These are phyloP conservation scores for Vitis riparia DNA, from an alignment of 164 flowering plant species.

Conservation along the genomic window DNA sequence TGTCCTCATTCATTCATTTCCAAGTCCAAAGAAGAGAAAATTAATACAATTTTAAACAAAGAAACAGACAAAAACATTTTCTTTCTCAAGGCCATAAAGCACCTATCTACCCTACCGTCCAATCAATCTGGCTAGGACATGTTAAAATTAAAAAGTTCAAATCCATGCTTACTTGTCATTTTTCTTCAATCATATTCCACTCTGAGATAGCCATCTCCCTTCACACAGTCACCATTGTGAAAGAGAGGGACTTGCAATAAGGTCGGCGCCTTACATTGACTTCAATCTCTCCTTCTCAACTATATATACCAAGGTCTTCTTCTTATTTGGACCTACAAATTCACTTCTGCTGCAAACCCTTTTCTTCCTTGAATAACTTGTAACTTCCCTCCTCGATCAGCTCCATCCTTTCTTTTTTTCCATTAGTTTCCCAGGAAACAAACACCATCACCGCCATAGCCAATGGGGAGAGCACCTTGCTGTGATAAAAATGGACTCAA, in stretches of 20 bases:
- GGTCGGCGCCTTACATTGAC: slow-evolving; percentile 59
- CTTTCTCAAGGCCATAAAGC: slow-evolving; percentile 1
- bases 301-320: slow-evolving; percentile 23
- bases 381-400: neutral
- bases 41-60: neutral
- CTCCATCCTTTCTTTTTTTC: neutral
- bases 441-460: neutral
- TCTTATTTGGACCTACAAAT: neutral
- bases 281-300: slow-evolving; percentile 10
- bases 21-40: neutral
- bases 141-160: no score
- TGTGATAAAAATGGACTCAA: slow-evolving; percentile 53
- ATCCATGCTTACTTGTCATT: no score
- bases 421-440: neutral
- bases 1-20: no score
- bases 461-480: slow-evolving; percentile 58
- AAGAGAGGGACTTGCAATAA: slow-evolving; percentile 6
- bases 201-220: no score
- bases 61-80: neutral
- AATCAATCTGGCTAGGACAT: slow-evolving; percentile 2
- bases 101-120: slow-evolving; percentile 26
- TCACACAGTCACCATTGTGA: neutral
- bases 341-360: no score
- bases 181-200: no score
- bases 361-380: neutral